A percentile compares a stretch with the other conserved stretches of the same genome.
Evolutionary conservation across 2,329 filamentous ascomycete species (phyloP).

Genomic region (Trichoderma aggressivum): DNA sequence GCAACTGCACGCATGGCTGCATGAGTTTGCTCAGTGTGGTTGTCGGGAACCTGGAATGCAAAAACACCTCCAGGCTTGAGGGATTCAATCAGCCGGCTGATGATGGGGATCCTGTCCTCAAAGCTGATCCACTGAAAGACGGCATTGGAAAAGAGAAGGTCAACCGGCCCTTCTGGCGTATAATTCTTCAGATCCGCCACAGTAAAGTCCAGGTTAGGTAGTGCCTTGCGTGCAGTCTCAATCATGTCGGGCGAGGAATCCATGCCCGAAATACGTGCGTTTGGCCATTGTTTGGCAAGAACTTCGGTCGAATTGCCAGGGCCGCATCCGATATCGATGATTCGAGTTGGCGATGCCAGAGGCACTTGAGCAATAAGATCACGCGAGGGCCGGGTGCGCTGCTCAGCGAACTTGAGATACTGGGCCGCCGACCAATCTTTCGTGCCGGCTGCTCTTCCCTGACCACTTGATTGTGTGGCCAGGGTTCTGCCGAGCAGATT

Average conservation of each 20-base stretch:
- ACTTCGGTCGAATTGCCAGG: slow-evolving; percentile 56
- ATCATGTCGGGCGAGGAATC: slow-evolving; percentile 58
- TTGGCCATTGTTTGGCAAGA: slow-evolving; percentile 45
- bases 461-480: neutral
- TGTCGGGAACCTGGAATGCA: slow-evolving; percentile 51
- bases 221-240: slow-evolving; percentile 38
- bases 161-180: slow-evolving; percentile 28
- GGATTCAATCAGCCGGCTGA: slow-evolving; percentile 41
- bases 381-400: slow-evolving; percentile 50
- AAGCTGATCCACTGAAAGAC: slow-evolving; percentile 56
- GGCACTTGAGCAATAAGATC: slow-evolving; percentile 51
- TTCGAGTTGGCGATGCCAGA: slow-evolving; percentile 37
- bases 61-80: slow-evolving; percentile 46
- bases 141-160: slow-evolving; percentile 55
- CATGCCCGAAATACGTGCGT: slow-evolving; percentile 46
- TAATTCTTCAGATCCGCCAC: slow-evolving; percentile 46
- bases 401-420: slow-evolving; percentile 53
- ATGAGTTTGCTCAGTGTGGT: slow-evolving; percentile 48
- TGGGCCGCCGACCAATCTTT: slow-evolving; percentile 51
- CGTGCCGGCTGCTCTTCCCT: slow-evolving; percentile 12
- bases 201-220: slow-evolving; percentile 43
- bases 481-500: slow-evolving; percentile 5
- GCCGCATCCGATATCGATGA: slow-evolving; percentile 59
- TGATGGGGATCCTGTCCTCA: slow-evolving; percentile 40
- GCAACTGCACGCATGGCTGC: slow-evolving; percentile 46